Base-by-base conservation (phyloP, 1,284 basidiomycete genomes). In the Rhodotorula sp. region DNA sequence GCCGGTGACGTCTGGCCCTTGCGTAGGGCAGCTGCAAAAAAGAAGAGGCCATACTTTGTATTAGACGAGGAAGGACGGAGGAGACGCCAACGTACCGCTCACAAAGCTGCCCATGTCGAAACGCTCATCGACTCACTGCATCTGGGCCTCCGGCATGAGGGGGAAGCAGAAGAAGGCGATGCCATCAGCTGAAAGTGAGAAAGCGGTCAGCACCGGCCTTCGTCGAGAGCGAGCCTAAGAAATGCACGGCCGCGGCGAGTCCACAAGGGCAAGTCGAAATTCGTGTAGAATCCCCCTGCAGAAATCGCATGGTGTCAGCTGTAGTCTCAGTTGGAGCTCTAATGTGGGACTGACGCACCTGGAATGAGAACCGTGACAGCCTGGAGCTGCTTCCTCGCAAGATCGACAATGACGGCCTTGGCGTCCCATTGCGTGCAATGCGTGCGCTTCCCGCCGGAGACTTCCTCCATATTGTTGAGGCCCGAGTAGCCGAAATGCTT, bases 401-500 rank as follows among this genome's bases (percentile, higher is more conserved):
- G 60, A 4, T 50, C 9, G 8, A n/a, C n/a, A n/a, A n/a, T 37
- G 15, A 16, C 13, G 11, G 56, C 52, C 28, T 68, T 68, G 11
- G 57, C 34, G 26, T 68, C 62, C 30, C 40, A 50, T 22, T 48
- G 62, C 37, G 46, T 59, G 24, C 55, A 46, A 5, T 51, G n/a
- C 20, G 44, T 51, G 51, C 48, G n/a, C 16, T 47, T 52, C 28
- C 66, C 66, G 15, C 24, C 11, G 22, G 44, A 59, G 4, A 55
- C 44, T 15, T 60, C 24, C 34, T n/a, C 15, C 26, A 60, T 28
- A 52, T 52, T 54, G 20, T 57, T 52, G 20, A 62, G 56, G 22
- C 37, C 28, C 16, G 60, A 62, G 60, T 67, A 67, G 44, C 62
- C 65, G 44, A 67, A 54, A 50, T 67, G 65, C 30, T 52, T 7